phyloP scores from a whole-genome alignment of 164 flowering plant genomes.

The Warburgia ugandensis region DNA sequence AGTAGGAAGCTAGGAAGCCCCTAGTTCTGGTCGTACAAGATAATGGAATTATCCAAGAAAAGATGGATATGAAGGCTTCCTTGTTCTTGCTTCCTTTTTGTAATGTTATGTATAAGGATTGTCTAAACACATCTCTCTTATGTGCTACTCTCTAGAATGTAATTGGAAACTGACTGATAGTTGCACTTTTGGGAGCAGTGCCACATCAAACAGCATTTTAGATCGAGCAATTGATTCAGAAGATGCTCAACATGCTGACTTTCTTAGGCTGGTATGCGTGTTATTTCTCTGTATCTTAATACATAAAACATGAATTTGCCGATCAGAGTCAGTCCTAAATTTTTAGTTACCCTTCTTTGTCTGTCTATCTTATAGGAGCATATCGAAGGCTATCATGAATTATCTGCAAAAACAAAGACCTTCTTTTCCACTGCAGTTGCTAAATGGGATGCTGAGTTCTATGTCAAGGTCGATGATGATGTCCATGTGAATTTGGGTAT shows the following conservation, averaged over 20 bases:
- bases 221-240: slow-evolving; percentile 87
- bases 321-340: background rate
- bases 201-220: slow-evolving; percentile 74
- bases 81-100: no score
- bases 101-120: no score
- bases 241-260: slow-evolving; percentile 79
- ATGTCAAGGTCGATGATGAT: slow-evolving; percentile 94
- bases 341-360: background rate
- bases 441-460: slow-evolving; percentile 93
- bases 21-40: no score
- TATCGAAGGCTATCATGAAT: slow-evolving; percentile 89
- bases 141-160: no score
- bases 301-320: background rate
- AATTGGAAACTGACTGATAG: slow-evolving; percentile 1
- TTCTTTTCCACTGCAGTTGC: slow-evolving; percentile 89
- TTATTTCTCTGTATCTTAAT: slow-evolving; percentile 5
- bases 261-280: slow-evolving; percentile 63
- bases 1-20: no score
- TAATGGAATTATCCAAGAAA: no score
- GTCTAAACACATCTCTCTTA: no score
- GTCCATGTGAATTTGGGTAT: slow-evolving; percentile 93
- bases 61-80: no score
- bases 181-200: slow-evolving; percentile 41
- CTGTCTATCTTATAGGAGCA: slow-evolving; percentile 54
- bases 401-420: slow-evolving; percentile 89